Evolutionary conservation across 106 monocot genomes (phyloP), one percentile per base, ranked within the genome.

Genomic region (Iris macrosiphon): DNA sequence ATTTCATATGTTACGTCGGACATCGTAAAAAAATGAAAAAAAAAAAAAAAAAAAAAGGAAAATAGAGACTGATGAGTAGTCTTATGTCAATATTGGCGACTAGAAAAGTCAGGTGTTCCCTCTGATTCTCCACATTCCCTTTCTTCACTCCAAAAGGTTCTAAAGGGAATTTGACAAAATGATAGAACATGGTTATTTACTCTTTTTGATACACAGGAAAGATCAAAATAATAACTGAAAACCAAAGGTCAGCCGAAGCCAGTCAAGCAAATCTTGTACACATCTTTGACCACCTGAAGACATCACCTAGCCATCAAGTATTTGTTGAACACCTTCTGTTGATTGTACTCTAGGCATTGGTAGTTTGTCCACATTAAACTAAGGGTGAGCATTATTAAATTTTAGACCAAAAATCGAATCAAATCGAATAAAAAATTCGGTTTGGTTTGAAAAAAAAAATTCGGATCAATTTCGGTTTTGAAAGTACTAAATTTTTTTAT

Each of bases 121-220:
- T 71, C 77, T 95, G 95, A 69, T 95, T 95, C 37, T 85, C 95
- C 48, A 95, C 89, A 67, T 95, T 95, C 57, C 95, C 95, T 89
- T 76, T 89, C 95, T 95, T 61, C 65, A 83, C 3, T 17, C 29
- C 30, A 50, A 66, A 31, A 72, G 57, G 26, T 47, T 59, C 25
- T n/a, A n/a, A n/a, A n/a, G n/a, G n/a, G n/a, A n/a, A n/a, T n/a
- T n/a, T n/a, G n/a, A n/a, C n/a, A n/a, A n/a, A n/a, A n/a, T n/a
- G n/a, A n/a, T n/a, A n/a, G n/a, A n/a, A n/a, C n/a, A n/a, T n/a
- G n/a, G n/a, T n/a, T n/a, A n/a, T n/a, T n/a, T n/a, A n/a, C n/a
- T n/a, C n/a, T n/a, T n/a, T n/a, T n/a, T n/a, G 23, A 58, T 27
- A 17, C 23, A 38, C 38, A 10, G 14, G 17, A 45, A 21, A 45